phyloP scores from a whole-genome alignment of 768 basidiomycete species.

The Rhizopogon vulgaris region DNA sequence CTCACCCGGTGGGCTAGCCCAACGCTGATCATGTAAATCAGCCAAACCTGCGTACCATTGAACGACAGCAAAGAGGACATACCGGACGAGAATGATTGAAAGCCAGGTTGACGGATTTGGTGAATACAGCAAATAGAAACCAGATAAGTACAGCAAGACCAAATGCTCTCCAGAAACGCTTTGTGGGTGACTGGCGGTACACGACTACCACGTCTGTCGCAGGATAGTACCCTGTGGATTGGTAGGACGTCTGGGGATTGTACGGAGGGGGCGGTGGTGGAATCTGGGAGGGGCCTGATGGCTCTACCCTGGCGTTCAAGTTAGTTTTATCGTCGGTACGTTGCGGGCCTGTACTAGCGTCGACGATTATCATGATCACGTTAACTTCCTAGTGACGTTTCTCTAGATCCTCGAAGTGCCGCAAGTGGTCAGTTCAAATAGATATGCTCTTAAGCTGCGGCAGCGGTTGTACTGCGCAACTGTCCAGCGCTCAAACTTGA shows the following conservation, averaged over 20 bases:
- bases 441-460: too few relatives aligned
- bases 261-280: constrained; percentile 5
- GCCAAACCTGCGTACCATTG: neutral
- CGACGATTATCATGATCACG: constrained; percentile 3
- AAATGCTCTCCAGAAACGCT: constrained; percentile 22
- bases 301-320: neutral
- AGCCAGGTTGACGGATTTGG: neutral
- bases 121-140: constrained; percentile 5
- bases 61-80: neutral
- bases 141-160: constrained; percentile 19
- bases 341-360: neutral
- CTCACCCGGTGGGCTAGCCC: neutral
- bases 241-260: neutral
- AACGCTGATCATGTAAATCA: neutral
- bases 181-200: constrained; percentile 1
- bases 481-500: too few relatives aligned
- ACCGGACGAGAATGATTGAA: neutral
- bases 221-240: neutral
- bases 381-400: too few relatives aligned
- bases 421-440: too few relatives aligned
- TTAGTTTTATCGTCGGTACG: neutral
- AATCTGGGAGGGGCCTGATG: neutral
- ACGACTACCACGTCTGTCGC: neutral
- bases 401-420: too few relatives aligned
- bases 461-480: too few relatives aligned